Base-by-base conservation (phyloP, 2,329 filamentous ascomycete species). In the Pseudopyrenochaeta lycopersici region DNA sequence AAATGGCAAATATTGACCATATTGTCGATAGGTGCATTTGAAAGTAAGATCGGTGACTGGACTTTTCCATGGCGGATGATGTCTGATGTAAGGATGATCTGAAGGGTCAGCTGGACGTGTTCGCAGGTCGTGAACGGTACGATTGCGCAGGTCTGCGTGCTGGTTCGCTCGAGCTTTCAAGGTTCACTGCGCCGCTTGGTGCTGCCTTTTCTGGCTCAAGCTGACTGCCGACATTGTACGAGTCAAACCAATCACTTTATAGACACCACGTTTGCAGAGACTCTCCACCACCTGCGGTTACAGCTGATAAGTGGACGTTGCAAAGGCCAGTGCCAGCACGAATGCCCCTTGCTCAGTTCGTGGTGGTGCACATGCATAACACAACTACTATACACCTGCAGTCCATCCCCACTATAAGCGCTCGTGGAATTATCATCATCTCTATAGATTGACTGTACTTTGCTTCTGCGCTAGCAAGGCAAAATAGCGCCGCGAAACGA, bases 61-160 rank as follows among this genome's bases (percentile, higher is more conserved):
- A 35, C 12, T 15, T 18, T 10, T 15, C 20, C 32, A 17, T 35
- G 11, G 42, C 38, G 47, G 41, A 31, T 42, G 42, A 42, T 42
- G 20, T 32, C 41, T 35, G 39, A 27, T 27, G 23, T 27, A 27
- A 27, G 23, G 23, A 27, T 27, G 36, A 15, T 10, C 21, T 20
- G 32, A 42, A 12, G 15, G 36, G 46, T 48, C 46, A 48, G 46
- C 46, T 48, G 46, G 46, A 48, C 46, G 29, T 23, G 46, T 41
- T 48, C 46, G 46, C 46, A 48, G 46, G 29, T 49, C 21, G 30
- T 30, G 38, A 49, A 49, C 40, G 47, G 32, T 49, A 40, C 10
- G 31, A 21, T 30, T 45, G 15, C 38, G 21, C 47, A 44, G 17
- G 20, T 29, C 20, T 31, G 33, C 14, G 14, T 17, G 31, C n/a